A percentile compares a stretch with the other conserved stretches of the same genome.
These are phyloP conservation scores for Epichloe aotearoae DNA, from an alignment of 2,329 filamentous ascomycete species.

Conservation along the genomic window DNA sequence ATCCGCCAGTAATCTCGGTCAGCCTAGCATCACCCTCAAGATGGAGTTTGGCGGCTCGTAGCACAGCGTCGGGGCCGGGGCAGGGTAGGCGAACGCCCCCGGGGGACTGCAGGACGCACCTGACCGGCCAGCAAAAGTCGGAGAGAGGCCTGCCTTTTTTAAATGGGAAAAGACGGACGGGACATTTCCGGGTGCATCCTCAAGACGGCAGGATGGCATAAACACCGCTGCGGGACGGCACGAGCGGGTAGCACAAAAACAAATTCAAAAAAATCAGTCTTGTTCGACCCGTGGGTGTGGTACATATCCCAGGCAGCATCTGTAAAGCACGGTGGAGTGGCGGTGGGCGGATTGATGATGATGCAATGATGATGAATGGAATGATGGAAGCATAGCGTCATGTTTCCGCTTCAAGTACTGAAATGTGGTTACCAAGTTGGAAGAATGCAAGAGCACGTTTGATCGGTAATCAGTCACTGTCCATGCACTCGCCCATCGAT, in stretches of 20 bases:
- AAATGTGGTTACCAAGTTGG: neutral
- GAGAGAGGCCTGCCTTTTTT: neutral
- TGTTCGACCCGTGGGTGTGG: neutral
- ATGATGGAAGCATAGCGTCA: neutral
- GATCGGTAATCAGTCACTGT: too few relatives aligned
- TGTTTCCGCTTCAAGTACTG: too few relatives aligned
- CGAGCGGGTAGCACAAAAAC: neutral
- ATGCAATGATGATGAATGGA: neutral
- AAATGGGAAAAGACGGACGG: neutral
- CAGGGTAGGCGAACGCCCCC: neutral
- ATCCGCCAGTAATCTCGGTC: constrained; percentile 31
- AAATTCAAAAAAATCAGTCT: neutral
- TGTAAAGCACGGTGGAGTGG: neutral
- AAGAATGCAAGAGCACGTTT: neutral
- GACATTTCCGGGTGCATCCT: too few relatives aligned
- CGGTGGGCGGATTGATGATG: neutral
- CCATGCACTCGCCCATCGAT: too few relatives aligned
- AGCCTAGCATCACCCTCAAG: constrained; percentile 82
- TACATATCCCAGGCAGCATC: neutral
- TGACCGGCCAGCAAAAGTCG: neutral
- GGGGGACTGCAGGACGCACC: constrained; percentile 1
- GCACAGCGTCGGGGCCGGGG: neutral
- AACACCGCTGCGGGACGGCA: neutral
- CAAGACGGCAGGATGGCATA: neutral
- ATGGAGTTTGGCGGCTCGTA: constrained; percentile 64